A percentile compares a stretch with the other conserved stretches of the same genome.
phyloP scores from a whole-genome alignment of 2,329 filamentous ascomycete species.

The Macrophomina pseudophaseolina region DNA sequence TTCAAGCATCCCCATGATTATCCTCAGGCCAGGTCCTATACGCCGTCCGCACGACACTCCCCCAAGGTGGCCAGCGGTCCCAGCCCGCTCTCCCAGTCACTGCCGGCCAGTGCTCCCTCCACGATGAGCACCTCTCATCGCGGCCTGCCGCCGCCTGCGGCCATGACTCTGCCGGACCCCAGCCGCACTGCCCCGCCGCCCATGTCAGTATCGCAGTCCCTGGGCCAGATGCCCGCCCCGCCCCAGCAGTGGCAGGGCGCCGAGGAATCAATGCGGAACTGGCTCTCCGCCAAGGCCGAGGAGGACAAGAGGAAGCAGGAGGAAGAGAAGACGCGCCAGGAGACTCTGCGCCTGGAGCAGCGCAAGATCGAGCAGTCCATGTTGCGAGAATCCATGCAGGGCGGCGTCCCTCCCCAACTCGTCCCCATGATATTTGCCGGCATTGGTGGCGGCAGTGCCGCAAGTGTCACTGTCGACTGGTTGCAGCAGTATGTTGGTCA shows the following conservation, averaged over 20 bases:
- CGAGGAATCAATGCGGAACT: slow-evolving; percentile 59
- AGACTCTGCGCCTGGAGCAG: slow-evolving; percentile 55
- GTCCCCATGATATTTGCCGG: slow-evolving; percentile 61
- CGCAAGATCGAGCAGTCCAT: slow-evolving; percentile 59
- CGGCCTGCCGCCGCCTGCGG: slow-evolving; percentile 58
- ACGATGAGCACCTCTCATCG: slow-evolving; percentile 59
- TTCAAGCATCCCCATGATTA: slow-evolving; percentile 56
- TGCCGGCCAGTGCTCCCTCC: slow-evolving; percentile 49
- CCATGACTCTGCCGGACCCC: slow-evolving; percentile 58
- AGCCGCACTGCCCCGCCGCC: slow-evolving; percentile 45
- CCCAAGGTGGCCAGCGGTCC: slow-evolving; percentile 48
- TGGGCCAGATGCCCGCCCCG: slow-evolving; percentile 51
- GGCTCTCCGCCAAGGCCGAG: slow-evolving; percentile 56
- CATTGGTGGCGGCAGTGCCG: slow-evolving; percentile 54
- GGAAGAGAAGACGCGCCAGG: slow-evolving; percentile 59
- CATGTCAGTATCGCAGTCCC: slow-evolving; percentile 37
- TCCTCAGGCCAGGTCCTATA: slow-evolving; percentile 48
- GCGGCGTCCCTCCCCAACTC: slow-evolving; percentile 57
- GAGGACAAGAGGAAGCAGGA: slow-evolving; percentile 60
- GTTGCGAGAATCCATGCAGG: slow-evolving; percentile 57
- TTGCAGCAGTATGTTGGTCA: slow-evolving; percentile 56
- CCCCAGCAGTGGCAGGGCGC: slow-evolving; percentile 55
- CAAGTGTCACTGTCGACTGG: slow-evolving; percentile 56
- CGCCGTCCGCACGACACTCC: slow-evolving; percentile 45
- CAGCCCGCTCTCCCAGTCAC: slow-evolving; percentile 38